Conservation (phyloP, 177 flowering plant genomes). For the Vitis hybrid region DNA sequence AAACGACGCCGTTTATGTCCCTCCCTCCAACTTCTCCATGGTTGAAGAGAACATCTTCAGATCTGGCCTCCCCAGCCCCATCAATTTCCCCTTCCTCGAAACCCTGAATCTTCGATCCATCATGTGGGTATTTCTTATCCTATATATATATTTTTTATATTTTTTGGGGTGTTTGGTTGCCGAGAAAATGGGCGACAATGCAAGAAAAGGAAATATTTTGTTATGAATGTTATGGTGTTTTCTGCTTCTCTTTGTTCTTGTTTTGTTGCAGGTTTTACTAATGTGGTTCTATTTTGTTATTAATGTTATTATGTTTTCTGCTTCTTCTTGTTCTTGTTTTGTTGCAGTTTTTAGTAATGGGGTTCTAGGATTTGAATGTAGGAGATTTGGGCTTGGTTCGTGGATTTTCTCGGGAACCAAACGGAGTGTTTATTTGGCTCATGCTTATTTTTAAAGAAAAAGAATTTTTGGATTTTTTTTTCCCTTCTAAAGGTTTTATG, state of each 20-base stretch:
- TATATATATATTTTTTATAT: no score
- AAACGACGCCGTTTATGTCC: constrained; percentile 28
- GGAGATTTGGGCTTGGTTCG: no score
- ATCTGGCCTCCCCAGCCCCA: constrained; percentile 60
- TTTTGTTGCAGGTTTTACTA: not conserved
- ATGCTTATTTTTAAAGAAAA: no score
- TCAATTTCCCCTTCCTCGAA: constrained; percentile 56
- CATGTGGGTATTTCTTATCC: constrained; percentile 39
- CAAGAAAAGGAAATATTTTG: not conserved
- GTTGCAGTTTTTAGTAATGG: not conserved
- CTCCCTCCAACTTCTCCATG: constrained; percentile 68
- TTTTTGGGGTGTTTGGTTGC: constrained; percentile 1
- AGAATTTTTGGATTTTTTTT: no score
- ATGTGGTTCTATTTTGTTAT: not conserved
- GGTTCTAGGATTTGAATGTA: not conserved
- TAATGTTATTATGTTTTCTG: not conserved
- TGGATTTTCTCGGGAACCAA: no score
- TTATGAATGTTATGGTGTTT: not conserved
- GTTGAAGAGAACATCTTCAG: constrained; percentile 74
- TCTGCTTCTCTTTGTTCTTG: not conserved
- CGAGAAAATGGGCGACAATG: not conserved
- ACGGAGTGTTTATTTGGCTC: no score
- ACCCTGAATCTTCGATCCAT: constrained; percentile 72
- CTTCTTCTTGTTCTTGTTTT: not conserved
- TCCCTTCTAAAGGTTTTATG: no score